phyloP scores from a whole-genome alignment of 768 basidiomycete species.

The Leccinum fibrillosum region DNA sequence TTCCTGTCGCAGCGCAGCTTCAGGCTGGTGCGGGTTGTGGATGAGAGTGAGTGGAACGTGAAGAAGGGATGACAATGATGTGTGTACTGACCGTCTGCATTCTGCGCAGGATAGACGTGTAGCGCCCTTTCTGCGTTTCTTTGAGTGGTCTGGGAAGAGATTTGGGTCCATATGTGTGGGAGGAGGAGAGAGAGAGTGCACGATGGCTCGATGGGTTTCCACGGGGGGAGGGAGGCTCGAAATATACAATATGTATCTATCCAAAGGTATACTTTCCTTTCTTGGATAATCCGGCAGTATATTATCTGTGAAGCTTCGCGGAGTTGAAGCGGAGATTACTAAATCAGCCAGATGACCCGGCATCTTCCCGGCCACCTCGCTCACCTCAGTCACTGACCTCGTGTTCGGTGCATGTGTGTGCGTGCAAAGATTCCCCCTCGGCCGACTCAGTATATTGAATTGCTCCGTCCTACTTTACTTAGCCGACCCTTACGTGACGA shows the following conservation, averaged over 20 bases:
- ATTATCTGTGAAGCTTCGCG: slow-evolving; percentile 20
- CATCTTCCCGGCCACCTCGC: background rate
- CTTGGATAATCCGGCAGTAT: slow-evolving; percentile 17
- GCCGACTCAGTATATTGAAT: background rate
- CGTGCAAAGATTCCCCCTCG: slow-evolving; percentile 10
- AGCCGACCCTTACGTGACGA: background rate
- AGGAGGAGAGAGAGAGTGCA: slow-evolving; percentile 11
- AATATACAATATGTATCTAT: slow-evolving; percentile 16
- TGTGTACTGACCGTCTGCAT: slow-evolving; percentile 58
- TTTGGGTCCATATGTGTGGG: slow-evolving; percentile 20
- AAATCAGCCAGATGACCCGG: slow-evolving; percentile 5
- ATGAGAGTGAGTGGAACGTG: background rate
- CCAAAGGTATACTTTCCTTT: slow-evolving; percentile 16
- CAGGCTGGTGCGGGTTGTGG: slow-evolving; percentile 13
- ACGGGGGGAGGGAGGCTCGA: slow-evolving; percentile 8
- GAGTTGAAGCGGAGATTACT: slow-evolving; percentile 17
- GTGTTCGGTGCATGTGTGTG: slow-evolving; percentile 8
- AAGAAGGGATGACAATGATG: background rate
- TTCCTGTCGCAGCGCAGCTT: slow-evolving; percentile 61
- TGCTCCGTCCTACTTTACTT: background rate
- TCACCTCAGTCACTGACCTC: slow-evolving; percentile 11
- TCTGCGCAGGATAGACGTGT: slow-evolving; percentile 79
- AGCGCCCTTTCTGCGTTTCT: slow-evolving; percentile 68
- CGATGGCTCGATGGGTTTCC: slow-evolving; percentile 18
- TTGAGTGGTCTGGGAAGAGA: slow-evolving; percentile 35